phyloP scores from a whole-genome alignment of 495 filamentous ascomycete species.

The Hypoxylon crocopeplum region DNA sequence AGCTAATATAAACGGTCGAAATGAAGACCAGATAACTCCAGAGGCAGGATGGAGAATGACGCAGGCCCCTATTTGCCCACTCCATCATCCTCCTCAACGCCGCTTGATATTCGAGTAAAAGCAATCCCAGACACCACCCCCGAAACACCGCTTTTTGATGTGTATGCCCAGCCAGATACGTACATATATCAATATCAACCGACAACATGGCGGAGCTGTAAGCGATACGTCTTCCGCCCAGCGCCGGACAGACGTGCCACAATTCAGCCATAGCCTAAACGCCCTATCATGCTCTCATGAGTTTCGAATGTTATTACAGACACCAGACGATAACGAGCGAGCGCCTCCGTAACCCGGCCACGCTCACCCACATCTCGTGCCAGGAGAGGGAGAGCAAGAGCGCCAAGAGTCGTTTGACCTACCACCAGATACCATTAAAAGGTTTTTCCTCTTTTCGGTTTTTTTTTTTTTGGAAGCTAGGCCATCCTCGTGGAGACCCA shows the following conservation, averaged over 20 bases:
- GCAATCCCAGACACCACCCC: conserved; percentile 10
- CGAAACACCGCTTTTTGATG: conserved; percentile 48
- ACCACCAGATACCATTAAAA: conserved; percentile 25
- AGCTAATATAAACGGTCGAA: conserved; percentile 38
- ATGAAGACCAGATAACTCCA: conserved; percentile 21
- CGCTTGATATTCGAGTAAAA: conserved; percentile 15
- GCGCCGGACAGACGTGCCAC: conserved; percentile 33
- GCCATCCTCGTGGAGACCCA: conserved; percentile 2
- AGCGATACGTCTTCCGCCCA: conserved; percentile 21
- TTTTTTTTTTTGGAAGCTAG: conserved; percentile 4
- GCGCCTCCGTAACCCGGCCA: conserved; percentile 2
- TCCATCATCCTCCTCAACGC: conserved; percentile 34
- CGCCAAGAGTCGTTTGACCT: conserved; percentile 18
- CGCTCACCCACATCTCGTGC: conserved; percentile 19
- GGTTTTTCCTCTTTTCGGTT: neutral
- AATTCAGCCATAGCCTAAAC: conserved; percentile 42
- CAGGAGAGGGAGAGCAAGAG: conserved; percentile 28
- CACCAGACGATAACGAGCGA: conserved; percentile 28
- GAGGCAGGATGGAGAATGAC: conserved; percentile 18
- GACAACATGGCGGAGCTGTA: conserved; percentile 24
- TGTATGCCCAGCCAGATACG: conserved; percentile 43
- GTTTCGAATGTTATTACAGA: conserved; percentile 45
- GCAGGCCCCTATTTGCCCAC: conserved; percentile 16
- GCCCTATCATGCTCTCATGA: conserved; percentile 44
- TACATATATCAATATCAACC: conserved; percentile 39